Conservation (phyloP, 306 rosid genomes). For the apple (Malus domestica) region DNA sequence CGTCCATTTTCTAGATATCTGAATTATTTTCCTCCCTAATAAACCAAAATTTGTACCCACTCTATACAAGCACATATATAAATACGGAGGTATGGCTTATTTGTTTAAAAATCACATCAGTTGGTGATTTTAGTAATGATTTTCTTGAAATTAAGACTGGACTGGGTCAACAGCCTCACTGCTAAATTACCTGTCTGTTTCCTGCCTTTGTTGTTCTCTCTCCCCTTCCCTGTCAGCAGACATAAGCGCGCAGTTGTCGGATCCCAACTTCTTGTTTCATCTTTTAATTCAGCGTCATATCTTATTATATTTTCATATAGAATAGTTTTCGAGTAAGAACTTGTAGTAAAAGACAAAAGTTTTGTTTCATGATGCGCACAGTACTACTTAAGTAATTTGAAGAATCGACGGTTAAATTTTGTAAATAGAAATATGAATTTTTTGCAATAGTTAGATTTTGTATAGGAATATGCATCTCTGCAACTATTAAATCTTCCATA, state of each 20-base stretch:
- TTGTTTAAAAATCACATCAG: background rate
- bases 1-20: background rate
- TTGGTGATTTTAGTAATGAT: constrained; percentile 11
- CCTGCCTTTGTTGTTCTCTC: background rate
- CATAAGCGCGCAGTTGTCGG: constrained; percentile 25
- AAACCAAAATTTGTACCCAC: background rate
- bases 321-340: background rate
- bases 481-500: no score
- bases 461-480: no score
- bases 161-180: constrained; percentile 24
- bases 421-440: no score
- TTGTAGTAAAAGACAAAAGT: background rate
- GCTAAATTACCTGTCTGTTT: constrained; percentile 9
- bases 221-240: background rate
- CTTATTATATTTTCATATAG: constrained; percentile 5
- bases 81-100: background rate
- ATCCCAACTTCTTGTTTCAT: constrained; percentile 24
- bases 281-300: constrained; percentile 13
- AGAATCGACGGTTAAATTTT: no score
- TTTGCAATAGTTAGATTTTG: no score
- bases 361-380: fast-evolving
- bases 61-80: background rate
- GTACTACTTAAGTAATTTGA: background rate
- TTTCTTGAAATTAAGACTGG: background rate
- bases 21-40: background rate